Conservation (phyloP, 1,139 yeast genomes). For the Yamadazyma atlantica region DNA sequence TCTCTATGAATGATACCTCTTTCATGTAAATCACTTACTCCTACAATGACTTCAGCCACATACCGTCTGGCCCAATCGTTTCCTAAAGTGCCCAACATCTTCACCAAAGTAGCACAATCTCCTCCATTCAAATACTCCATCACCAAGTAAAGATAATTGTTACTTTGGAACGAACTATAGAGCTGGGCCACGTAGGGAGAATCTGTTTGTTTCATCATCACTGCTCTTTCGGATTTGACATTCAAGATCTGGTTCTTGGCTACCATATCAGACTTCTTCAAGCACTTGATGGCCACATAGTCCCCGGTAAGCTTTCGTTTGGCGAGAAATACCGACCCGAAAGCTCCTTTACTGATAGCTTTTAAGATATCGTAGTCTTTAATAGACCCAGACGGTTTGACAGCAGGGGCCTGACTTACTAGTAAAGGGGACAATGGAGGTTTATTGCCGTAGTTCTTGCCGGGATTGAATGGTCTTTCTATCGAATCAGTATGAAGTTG, state of each 20-base stretch:
- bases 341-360: conserved; percentile 96
- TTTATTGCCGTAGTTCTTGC: conserved; percentile 20
- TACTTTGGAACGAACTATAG: conserved; percentile 85
- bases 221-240: conserved; percentile 92
- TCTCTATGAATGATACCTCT: conserved; percentile 94
- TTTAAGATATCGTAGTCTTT: conserved; percentile 87
- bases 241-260: conserved; percentile 95
- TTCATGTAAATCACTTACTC: conserved; percentile 84
- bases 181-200: conserved; percentile 92
- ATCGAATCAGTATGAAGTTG: conserved; percentile 10
- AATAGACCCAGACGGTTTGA: conserved; percentile 65
- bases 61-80: conserved; percentile 87
- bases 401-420: conserved; percentile 58
- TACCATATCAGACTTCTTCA: conserved; percentile 92
- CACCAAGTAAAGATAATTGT: conserved; percentile 82
- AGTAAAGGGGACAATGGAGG: conserved; percentile 83
- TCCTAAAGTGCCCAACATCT: conserved; percentile 77
- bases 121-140: conserved; percentile 98
- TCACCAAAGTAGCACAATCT: conserved; percentile 85
- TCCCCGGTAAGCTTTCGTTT: conserved; percentile 86
- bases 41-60: conserved; percentile 86
- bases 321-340: conserved; percentile 91
- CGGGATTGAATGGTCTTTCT: conserved; percentile 7
- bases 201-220: conserved; percentile 95
- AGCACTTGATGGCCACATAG: conserved; percentile 92